These are phyloP conservation scores for Pythium chondricola DNA, from an alignment of 352 stramenopile species.

Conservation along the genomic window DNA sequence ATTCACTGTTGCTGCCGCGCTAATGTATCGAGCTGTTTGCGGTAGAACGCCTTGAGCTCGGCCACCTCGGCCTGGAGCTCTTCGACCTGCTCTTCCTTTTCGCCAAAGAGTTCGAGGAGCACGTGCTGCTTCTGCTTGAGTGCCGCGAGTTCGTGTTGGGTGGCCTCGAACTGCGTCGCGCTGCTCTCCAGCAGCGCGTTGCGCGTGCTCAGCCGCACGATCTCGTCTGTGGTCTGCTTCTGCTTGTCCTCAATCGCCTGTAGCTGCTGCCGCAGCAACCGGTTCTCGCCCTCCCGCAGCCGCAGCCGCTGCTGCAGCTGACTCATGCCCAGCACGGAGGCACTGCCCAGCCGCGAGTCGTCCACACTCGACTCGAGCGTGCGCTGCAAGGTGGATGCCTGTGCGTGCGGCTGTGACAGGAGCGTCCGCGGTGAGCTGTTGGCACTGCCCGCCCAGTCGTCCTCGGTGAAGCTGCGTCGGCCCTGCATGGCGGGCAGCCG, in stretches of 20 bases:
- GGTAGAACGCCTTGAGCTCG: conserved; percentile 76
- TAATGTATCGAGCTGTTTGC: conserved; percentile 67
- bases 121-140: conserved; percentile 77
- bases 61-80: conserved; percentile 70
- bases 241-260: conserved; percentile 53
- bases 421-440: conserved; percentile 8
- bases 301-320: conserved; percentile 72
- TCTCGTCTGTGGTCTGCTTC: conserved; percentile 62
- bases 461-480: conserved; percentile 17
- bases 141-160: conserved; percentile 40
- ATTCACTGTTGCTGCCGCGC: conserved; percentile 42
- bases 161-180: conserved; percentile 38
- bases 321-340: conserved; percentile 62
- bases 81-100: conserved; percentile 84
- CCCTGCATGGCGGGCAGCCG: conserved; percentile 5
- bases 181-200: conserved; percentile 69
- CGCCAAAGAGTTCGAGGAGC: conserved; percentile 74
- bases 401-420: conserved; percentile 4
- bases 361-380: conserved; percentile 35
- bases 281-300: conserved; percentile 67
- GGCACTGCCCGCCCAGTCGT: conserved; percentile 10
- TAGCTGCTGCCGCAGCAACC: conserved; percentile 68
- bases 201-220: conserved; percentile 63
- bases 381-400: conserved; percentile 57
- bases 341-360: conserved; percentile 27